Evolutionary conservation across 768 basidiomycete genomes (phyloP).

Genomic region (Neoboletus brunneissimus): DNA sequence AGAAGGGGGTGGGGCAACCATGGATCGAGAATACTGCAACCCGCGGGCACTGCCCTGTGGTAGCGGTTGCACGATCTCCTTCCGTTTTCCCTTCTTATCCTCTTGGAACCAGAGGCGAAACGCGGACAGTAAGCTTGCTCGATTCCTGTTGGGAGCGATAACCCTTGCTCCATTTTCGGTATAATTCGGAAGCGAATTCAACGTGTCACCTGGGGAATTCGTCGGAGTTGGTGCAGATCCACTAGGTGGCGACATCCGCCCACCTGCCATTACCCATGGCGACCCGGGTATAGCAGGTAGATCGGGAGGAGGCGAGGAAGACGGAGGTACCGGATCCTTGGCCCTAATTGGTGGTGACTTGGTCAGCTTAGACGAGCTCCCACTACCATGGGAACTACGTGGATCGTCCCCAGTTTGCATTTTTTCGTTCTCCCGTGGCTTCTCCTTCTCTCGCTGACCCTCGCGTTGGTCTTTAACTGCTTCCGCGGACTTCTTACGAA

Average conservation of each 20-base stretch:
- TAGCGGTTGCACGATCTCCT: constrained; percentile 38
- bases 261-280: constrained; percentile 69
- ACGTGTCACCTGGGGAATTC: constrained; percentile 52
- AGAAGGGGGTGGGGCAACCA: constrained; percentile 21
- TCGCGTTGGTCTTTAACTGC: constrained; percentile 64
- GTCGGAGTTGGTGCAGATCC: constrained; percentile 44
- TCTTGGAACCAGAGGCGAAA: constrained; percentile 94
- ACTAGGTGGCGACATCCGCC: constrained; percentile 37
- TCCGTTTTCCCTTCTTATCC: constrained; percentile 83
- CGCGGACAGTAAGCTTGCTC: constrained; percentile 78
- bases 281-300: constrained; percentile 47
- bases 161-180: constrained; percentile 34
- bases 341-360: constrained; percentile 67
- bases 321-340: constrained; percentile 41
- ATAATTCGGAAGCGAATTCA: constrained; percentile 45
- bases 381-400: constrained; percentile 62
- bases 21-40: constrained; percentile 26
- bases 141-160: constrained; percentile 48
- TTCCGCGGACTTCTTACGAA: constrained; percentile 79
- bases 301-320: constrained; percentile 51
- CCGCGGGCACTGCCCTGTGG: constrained; percentile 21
- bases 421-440: constrained; percentile 43
- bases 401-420: constrained; percentile 50
- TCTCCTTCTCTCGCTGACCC: constrained; percentile 40
- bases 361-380: constrained; percentile 55